A percentile compares a stretch with the other conserved stretches of the same genome.
Evolutionary conservation across 768 basidiomycete genomes (phyloP).

Genomic region (Trametes cingulata): DNA sequence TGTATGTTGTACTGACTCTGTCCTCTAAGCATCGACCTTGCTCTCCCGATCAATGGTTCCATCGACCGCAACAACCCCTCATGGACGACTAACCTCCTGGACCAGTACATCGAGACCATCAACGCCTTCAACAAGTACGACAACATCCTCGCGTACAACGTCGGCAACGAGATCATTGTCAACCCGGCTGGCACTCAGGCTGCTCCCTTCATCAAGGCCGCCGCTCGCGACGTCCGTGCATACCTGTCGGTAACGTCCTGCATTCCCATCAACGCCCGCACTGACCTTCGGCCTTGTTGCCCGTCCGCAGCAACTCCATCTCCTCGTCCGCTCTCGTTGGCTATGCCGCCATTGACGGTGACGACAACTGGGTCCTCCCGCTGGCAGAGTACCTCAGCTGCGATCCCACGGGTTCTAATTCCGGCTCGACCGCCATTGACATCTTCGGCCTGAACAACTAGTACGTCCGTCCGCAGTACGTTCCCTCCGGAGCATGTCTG

Average conservation of each 20-base stretch:
- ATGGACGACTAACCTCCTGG: constrained; percentile 81
- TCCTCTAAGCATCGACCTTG: constrained; percentile 72
- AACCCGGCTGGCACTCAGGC: constrained; percentile 57
- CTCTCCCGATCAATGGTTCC: constrained; percentile 83
- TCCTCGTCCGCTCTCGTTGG: constrained; percentile 69
- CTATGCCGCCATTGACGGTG: constrained; percentile 84
- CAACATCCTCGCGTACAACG: constrained; percentile 87
- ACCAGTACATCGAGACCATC: constrained; percentile 78
- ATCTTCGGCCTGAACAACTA: constrained; percentile 88
- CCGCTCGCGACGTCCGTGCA: constrained; percentile 83
- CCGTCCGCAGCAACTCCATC: constrained; percentile 54
- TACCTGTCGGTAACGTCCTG: constrained; percentile 61
- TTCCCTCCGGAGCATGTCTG: constrained; percentile 4
- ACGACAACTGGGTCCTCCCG: constrained; percentile 56
- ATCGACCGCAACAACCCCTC: constrained; percentile 70
- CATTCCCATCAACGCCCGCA: neutral
- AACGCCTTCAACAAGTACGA: constrained; percentile 81
- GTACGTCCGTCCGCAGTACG: constrained; percentile 45
- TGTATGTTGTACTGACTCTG: constrained; percentile 2
- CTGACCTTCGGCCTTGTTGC: constrained; percentile 2
- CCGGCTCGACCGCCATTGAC: constrained; percentile 69
- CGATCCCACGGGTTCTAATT: constrained; percentile 53
- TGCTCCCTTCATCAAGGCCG: constrained; percentile 85
- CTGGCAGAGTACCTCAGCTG: constrained; percentile 83
- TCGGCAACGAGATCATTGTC: constrained; percentile 85